Base-by-base conservation (phyloP, 1,139 yeast genomes). In the Blastobotrys apis region DNA sequence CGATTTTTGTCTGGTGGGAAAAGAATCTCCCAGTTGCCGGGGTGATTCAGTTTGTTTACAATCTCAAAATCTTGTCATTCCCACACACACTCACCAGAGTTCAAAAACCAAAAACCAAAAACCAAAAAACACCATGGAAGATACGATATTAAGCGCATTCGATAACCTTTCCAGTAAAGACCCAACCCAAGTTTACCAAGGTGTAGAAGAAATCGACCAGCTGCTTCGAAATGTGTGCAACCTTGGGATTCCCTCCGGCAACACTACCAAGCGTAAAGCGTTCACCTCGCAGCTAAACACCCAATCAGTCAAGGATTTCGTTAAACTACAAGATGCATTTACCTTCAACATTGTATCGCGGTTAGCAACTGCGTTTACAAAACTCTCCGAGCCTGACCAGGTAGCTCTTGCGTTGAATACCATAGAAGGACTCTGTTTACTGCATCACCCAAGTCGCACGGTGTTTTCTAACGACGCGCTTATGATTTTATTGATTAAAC, bases 401-500 rank as follows among this genome's bases (percentile, higher is more conserved):
- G 48, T 58, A 5, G 44, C 55, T 4, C 49, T 65, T 2, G 53
- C 66, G 4, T 60, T 79, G 47, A 71, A 73, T 34, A 63, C 76
- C 2, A 61, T 82, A 5, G 86, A 81, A 53, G 94, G 92, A 0
- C 60, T 78, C 8, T 66, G 84, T 20, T 64, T 84, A 42, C 48
- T 83, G 6, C 94, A 84, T 57, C 74, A 81, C 2, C 66, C 66
- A 1, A 77, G 84, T 16, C 64, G 88, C 38, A 54, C 62, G 12
- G 50, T 78, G 2, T 79, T 81, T 43, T 47, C 54, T 4, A 50
- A 63, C 29, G 62, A 55, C 22, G 43, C 54, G 22, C 60, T 66
- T 41, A 66, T 71, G 71, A 57, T 49, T 33, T 31, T 27, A 5
- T 34, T 44, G 22, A 39, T 41, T 12, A 34, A 27, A 25, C 33